A percentile compares a stretch with the other conserved stretches of the same genome.
Evolutionary conservation across 2,329 filamentous ascomycete species (phyloP).

Genomic region (Epichloe hybrida): DNA sequence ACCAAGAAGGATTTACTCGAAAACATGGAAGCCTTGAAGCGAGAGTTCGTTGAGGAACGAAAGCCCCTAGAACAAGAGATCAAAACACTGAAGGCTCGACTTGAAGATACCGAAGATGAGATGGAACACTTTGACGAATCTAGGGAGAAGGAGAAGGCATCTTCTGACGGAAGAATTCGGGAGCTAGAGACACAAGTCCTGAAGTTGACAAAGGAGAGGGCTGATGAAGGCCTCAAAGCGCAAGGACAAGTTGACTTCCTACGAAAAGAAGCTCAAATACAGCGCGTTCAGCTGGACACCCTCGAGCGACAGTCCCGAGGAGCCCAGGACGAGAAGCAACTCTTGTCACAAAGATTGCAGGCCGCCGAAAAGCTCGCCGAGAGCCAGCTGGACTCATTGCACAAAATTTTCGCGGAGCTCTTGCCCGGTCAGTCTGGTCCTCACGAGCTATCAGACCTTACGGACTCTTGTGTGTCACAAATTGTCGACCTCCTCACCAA

Average conservation of each 20-base stretch:
- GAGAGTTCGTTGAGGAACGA: constrained; percentile 75
- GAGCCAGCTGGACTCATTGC: constrained; percentile 39
- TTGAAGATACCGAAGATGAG: constrained; percentile 87
- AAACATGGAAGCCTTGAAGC: constrained; percentile 86
- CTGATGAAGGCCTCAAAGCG: constrained; percentile 42
- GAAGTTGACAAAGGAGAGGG: constrained; percentile 41
- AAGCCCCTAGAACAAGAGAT: constrained; percentile 73
- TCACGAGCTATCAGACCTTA: constrained; percentile 41
- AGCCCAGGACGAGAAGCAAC: constrained; percentile 39
- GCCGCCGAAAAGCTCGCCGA: constrained; percentile 37
- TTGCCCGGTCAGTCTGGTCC: constrained; percentile 39
- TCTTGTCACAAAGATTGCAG: constrained; percentile 36
- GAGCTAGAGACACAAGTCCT: constrained; percentile 60
- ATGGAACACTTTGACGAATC: constrained; percentile 74
- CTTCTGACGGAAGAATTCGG: constrained; percentile 54
- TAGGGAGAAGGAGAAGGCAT: constrained; percentile 65
- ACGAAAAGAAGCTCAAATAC: constrained; percentile 44
- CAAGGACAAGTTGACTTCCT: constrained; percentile 51
- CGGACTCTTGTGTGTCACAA: constrained; percentile 44
- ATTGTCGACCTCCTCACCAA: constrained; percentile 47
- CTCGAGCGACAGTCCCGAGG: constrained; percentile 43
- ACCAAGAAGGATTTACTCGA: constrained; percentile 89
- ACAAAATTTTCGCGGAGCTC: constrained; percentile 45
- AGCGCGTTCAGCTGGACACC: constrained; percentile 45
- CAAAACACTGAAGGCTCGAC: constrained; percentile 56